Percentiles rank a stretch among this genome's conserved stretches.
Conservation (phyloP, 352 stramenopile genomes). For the Phytophthora citrophthora region DNA sequence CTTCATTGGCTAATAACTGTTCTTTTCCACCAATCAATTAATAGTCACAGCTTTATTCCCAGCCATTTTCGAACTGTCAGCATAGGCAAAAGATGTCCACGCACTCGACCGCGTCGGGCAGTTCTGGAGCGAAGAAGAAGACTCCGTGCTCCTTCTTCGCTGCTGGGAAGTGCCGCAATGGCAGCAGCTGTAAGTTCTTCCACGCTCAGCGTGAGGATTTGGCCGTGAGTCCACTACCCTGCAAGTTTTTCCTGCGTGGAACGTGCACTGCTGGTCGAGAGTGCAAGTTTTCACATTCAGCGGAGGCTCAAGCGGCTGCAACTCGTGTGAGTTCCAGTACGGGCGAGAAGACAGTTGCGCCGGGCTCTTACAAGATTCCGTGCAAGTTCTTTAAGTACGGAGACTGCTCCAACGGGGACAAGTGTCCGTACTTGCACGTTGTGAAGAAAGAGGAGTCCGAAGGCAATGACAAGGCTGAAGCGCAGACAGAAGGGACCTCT, state of each 20-base stretch:
- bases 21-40: slow-evolving; percentile 34
- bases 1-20: slow-evolving; percentile 5
- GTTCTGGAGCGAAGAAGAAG: slow-evolving; percentile 22
- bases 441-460: slow-evolving; percentile 31
- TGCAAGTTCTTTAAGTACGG: slow-evolving; percentile 82
- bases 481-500: slow-evolving; percentile 31
- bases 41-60: not conserved
- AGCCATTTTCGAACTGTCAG: slow-evolving; percentile 22
- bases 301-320: slow-evolving; percentile 20
- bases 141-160: slow-evolving; percentile 74
- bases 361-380: slow-evolving; percentile 52
- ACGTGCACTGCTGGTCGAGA: slow-evolving; percentile 64
- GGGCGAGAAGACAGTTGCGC: slow-evolving; percentile 48
- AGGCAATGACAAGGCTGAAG: slow-evolving; percentile 38
- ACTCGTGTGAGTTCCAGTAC: slow-evolving; percentile 46
- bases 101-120: slow-evolving; percentile 18
- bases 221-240: slow-evolving; percentile 50
- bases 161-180: slow-evolving; percentile 72
- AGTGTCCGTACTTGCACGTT: slow-evolving; percentile 73
- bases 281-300: slow-evolving; percentile 72
- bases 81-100: slow-evolving; percentile 26
- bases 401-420: slow-evolving; percentile 64
- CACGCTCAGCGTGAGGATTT: slow-evolving; percentile 52
- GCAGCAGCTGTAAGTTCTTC: slow-evolving; percentile 69
- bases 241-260: slow-evolving; percentile 79